phyloP scores from a whole-genome alignment of 768 basidiomycete species.

The Suillus subalutaceus region DNA sequence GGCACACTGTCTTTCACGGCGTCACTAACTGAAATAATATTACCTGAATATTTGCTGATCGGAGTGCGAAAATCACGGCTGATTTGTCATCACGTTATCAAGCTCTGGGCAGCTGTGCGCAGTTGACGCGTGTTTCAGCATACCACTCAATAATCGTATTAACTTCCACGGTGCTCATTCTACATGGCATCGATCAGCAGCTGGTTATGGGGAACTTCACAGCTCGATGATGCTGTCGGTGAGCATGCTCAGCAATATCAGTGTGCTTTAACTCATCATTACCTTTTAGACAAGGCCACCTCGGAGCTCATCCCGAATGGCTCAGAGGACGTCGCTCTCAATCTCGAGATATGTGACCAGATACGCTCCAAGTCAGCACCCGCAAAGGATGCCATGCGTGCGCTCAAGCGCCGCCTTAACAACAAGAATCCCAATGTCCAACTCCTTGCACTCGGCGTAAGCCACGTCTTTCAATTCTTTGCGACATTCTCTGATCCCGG shows the following conservation, averaged over 20 bases:
- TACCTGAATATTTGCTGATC: slow-evolving; percentile 10
- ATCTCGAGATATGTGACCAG: slow-evolving; percentile 96
- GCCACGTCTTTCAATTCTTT: slow-evolving; percentile 27
- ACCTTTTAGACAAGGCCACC: slow-evolving; percentile 82
- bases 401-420: slow-evolving; percentile 82
- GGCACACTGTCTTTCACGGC: background rate
- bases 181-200: slow-evolving; percentile 62
- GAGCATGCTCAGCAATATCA: slow-evolving; percentile 28
- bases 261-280: slow-evolving; percentile 13
- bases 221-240: slow-evolving; percentile 85
- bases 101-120: slow-evolving; percentile 15
- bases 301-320: slow-evolving; percentile 85
- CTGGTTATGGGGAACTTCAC: slow-evolving; percentile 82
- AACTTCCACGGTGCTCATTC: slow-evolving; percentile 5
- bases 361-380: slow-evolving; percentile 89
- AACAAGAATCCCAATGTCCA: slow-evolving; percentile 98
- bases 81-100: slow-evolving; percentile 20
- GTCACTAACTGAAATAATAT: background rate
- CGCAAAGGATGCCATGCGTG: slow-evolving; percentile 86
- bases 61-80: slow-evolving; percentile 24
- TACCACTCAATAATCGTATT: background rate
- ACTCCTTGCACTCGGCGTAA: slow-evolving; percentile 79
- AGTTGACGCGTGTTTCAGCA: background rate
- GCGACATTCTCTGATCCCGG: slow-evolving; percentile 5
- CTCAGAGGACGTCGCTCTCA: slow-evolving; percentile 87